Percentiles rank a stretch among this genome's conserved stretches.
Evolutionary conservation across 2,329 filamentous ascomycete species (phyloP).

Genomic region (Talaromyces piceae): DNA sequence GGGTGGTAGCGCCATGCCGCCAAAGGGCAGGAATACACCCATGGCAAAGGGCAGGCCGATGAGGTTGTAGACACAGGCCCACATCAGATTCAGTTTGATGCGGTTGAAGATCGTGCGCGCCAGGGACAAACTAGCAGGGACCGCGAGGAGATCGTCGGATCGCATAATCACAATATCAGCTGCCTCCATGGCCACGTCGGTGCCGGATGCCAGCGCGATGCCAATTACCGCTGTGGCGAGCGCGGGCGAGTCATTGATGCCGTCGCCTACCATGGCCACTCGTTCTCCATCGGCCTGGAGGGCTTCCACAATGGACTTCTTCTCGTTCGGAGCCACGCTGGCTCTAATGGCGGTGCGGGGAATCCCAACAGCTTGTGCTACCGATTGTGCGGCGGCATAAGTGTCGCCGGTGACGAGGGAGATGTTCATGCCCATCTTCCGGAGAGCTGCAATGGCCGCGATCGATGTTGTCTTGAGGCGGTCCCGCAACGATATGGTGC

Average conservation of each 20-base stretch:
- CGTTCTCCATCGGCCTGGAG: constrained; percentile 67
- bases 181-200: constrained; percentile 95
- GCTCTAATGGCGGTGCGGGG: constrained; percentile 67
- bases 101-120: constrained; percentile 78
- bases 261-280: constrained; percentile 96
- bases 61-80: constrained; percentile 90
- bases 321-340: constrained; percentile 83
- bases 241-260: constrained; percentile 96
- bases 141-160: constrained; percentile 80
- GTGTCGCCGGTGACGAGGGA: constrained; percentile 95
- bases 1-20: constrained; percentile 72
- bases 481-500: constrained; percentile 77
- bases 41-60: constrained; percentile 92
- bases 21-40: constrained; percentile 89
- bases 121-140: constrained; percentile 79
- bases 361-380: constrained; percentile 78
- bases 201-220: constrained; percentile 86
- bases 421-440: constrained; percentile 75
- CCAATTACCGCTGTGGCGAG: constrained; percentile 88
- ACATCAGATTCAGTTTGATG: constrained; percentile 87
- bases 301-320: constrained; percentile 73
- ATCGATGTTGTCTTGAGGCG: constrained; percentile 83
- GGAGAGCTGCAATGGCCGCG: constrained; percentile 72
- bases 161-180: constrained; percentile 95
- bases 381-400: constrained; percentile 70